phyloP scores from a whole-genome alignment of 2,329 filamentous ascomycete genomes.

The Colletotrichum sp. region DNA sequence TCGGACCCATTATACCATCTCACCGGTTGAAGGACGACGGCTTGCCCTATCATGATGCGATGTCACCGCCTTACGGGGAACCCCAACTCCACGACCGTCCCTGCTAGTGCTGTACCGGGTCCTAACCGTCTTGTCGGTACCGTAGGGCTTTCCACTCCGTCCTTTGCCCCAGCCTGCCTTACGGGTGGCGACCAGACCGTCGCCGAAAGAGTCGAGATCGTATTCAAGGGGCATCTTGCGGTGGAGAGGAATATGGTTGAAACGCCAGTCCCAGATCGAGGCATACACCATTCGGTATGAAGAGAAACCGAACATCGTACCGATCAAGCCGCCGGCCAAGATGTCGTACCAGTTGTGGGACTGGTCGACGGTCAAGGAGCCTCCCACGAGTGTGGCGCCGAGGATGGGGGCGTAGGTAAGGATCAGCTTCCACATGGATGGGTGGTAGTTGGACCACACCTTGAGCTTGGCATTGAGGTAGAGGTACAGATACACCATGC shows the following conservation, averaged over 20 bases:
- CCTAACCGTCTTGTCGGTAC: not conserved
- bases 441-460: constrained; percentile 74
- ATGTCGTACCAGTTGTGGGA: constrained; percentile 80
- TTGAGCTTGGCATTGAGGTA: constrained; percentile 83
- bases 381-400: constrained; percentile 70
- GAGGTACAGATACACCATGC: constrained; percentile 72
- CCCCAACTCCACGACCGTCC: not conserved
- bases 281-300: constrained; percentile 73
- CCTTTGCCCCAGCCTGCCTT: constrained; percentile 63
- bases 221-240: constrained; percentile 62
- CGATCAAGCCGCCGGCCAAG: constrained; percentile 68
- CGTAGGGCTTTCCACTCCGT: not conserved
- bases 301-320: constrained; percentile 68
- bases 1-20: not conserved
- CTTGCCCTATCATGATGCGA: not conserved
- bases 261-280: constrained; percentile 71
- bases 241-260: constrained; percentile 69
- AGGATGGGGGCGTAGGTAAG: constrained; percentile 69
- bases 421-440: constrained; percentile 77
- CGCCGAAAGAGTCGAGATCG: constrained; percentile 46
- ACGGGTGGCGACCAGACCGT: constrained; percentile 60
- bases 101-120: not conserved
- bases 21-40: not conserved
- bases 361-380: constrained; percentile 73
- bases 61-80: constrained; percentile 6